Percentiles rank a stretch among this genome's conserved stretches.
phyloP scores from a whole-genome alignment of 2,329 filamentous ascomycete genomes.

The Bipolaris oryzae region DNA sequence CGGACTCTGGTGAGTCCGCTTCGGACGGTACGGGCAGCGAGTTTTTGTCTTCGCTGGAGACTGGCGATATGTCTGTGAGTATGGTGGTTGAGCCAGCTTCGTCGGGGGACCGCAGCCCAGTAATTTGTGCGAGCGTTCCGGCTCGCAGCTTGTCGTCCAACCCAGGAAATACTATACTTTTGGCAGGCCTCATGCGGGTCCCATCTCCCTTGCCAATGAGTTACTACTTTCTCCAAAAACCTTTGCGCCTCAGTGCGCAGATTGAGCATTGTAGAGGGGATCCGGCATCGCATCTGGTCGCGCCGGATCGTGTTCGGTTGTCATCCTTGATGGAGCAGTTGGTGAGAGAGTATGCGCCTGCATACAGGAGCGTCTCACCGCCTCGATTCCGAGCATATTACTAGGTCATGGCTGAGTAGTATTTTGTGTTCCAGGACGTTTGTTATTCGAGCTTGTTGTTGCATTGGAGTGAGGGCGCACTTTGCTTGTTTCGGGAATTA shows the following conservation, averaged over 20 bases:
- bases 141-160: conserved; percentile 29
- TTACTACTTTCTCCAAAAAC: conserved; percentile 34
- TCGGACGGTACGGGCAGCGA: neutral
- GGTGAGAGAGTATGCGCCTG: neutral
- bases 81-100: conserved; percentile 3
- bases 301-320: conserved; percentile 22
- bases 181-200: conserved; percentile 8
- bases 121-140: conserved; percentile 9
- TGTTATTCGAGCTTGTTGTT: neutral
- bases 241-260: conserved; percentile 41
- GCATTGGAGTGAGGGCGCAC: neutral
- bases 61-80: conserved; percentile 6
- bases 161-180: conserved; percentile 27
- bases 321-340: conserved; percentile 9
- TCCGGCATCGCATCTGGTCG: conserved; percentile 27
- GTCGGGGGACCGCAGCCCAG: conserved; percentile 4
- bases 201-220: conserved; percentile 7
- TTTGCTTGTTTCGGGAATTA: conserved; percentile 5
- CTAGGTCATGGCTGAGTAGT: neutral
- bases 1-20: neutral
- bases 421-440: neutral
- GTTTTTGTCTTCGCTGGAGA: conserved; percentile 5
- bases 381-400: conserved; percentile 3
- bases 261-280: conserved; percentile 37
- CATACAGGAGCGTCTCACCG: conserved; percentile 3